A percentile compares a stretch with the other conserved stretches of the same genome.
Evolutionary conservation across 2,329 filamentous ascomycete genomes (phyloP).

Genomic region (Zalaria sp.): DNA sequence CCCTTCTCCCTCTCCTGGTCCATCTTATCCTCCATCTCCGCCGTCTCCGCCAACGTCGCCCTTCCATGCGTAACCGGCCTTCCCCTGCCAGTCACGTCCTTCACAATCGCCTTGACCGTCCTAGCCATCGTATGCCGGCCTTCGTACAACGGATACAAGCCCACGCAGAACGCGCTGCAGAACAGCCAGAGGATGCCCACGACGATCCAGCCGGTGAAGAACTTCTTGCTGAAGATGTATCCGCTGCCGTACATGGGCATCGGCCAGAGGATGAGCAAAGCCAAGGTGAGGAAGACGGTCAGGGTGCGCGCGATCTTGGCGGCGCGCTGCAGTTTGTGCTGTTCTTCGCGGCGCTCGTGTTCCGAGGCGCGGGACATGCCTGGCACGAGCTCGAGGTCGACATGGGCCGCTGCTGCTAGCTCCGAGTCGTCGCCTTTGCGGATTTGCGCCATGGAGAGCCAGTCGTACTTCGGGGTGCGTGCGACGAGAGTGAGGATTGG

Average conservation of each 20-base stretch:
- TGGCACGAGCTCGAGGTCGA: constrained; percentile 51
- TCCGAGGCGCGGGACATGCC: constrained; percentile 29
- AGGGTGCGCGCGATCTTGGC: constrained; percentile 39
- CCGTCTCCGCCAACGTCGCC: constrained; percentile 14
- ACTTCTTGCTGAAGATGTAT: constrained; percentile 70
- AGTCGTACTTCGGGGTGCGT: constrained; percentile 69
- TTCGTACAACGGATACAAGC: constrained; percentile 70
- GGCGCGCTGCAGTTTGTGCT: constrained; percentile 26
- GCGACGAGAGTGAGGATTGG: constrained; percentile 61
- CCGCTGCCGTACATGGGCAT: constrained; percentile 78
- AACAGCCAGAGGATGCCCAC: constrained; percentile 73
- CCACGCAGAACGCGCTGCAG: constrained; percentile 56
- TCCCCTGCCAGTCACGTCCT: constrained; percentile 38
- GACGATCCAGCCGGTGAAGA: constrained; percentile 63
- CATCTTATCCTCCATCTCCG: constrained; percentile 12
- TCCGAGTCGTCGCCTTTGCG: constrained; percentile 67
- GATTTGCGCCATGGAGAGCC: constrained; percentile 68
- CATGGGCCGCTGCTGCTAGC: constrained; percentile 45
- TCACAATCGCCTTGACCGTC: constrained; percentile 46
- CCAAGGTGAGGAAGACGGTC: constrained; percentile 52
- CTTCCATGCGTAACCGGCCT: constrained; percentile 16
- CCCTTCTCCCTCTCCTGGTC: constrained; percentile 11
- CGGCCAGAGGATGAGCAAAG: constrained; percentile 71
- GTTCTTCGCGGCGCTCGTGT: constrained; percentile 27
- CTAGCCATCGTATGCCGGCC: constrained; percentile 52